phyloP scores from a whole-genome alignment of 768 basidiomycete genomes.

The Lactarius pseudohatsudake region DNA sequence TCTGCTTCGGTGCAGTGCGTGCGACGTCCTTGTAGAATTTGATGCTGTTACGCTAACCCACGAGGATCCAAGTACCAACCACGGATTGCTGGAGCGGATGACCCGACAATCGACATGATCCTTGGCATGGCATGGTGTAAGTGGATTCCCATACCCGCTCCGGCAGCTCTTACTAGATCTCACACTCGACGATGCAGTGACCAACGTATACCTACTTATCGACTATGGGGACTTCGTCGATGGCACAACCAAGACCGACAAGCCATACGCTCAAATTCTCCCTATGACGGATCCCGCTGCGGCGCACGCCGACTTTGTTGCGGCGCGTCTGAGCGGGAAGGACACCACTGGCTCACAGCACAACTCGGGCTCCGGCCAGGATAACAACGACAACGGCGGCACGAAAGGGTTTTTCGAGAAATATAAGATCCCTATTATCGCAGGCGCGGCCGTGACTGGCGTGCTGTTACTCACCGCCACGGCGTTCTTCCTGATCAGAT shows the following conservation, averaged over 20 bases:
- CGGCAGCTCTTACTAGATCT: background rate
- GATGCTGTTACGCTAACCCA: background rate
- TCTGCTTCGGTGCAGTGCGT: constrained; percentile 40
- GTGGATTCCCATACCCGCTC: constrained; percentile 30
- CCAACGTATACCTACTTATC: constrained; percentile 63
- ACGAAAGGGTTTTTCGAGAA: constrained; percentile 7
- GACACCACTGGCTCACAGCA: constrained; percentile 12
- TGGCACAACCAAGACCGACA: constrained; percentile 38
- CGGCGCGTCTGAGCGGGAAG: constrained; percentile 10
- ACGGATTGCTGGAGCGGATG: constrained; percentile 51
- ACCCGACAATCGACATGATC: constrained; percentile 58
- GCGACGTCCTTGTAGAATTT: background rate
- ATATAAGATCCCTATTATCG: constrained; percentile 13
- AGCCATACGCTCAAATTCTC: constrained; percentile 62
- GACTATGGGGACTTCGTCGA: constrained; percentile 63
- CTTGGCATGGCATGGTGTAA: constrained; percentile 72
- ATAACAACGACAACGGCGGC: background rate
- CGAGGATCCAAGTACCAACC: constrained; percentile 58
- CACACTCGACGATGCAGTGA: constrained; percentile 42
- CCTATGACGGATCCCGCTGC: constrained; percentile 44
- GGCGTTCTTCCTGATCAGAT: background rate
- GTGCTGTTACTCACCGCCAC: background rate
- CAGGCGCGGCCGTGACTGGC: background rate
- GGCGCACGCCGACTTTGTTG: constrained; percentile 21
- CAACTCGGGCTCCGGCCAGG: background rate